Evolutionary conservation across 768 basidiomycete species (phyloP), one percentile per base, ranked within the genome.

Genomic region (Cystofilobasidium bisporidii): DNA sequence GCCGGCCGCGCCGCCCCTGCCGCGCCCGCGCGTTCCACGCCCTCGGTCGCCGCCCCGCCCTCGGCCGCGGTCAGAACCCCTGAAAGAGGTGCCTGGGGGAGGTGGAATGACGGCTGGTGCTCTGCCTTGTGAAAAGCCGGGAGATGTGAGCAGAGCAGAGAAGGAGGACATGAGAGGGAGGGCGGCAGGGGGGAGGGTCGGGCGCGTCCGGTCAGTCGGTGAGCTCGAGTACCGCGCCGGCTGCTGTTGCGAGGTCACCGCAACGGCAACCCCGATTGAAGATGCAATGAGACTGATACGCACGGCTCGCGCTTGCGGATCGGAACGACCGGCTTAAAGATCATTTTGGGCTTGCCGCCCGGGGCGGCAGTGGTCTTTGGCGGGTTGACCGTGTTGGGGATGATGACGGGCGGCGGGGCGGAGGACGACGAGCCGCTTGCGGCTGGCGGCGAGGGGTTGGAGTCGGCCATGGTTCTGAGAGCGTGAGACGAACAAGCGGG

Each of bases 271-370:
- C 15, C 17, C n/a, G n/a, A n/a, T n/a, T n/a, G n/a, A n/a, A 36
- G 36, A 12, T 36, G 36, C 36, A 36, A 12, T 36, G 36, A 12
- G 36, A 36, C 36, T 36, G 59, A 22, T n/a, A 47, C 45, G 43
- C 33, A 47, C 43, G n/a, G 36, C 47, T 69, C 68, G 22, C 57
- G 63, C 45, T 69, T 69, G 26, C 68, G 40, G 18, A 69, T 38
- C 1, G 68, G 68, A 0, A 69, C 63, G 18, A 48, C 47, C 17
- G 68, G 68, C 45, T 65, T 69, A 32, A 69, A 69, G 38, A 64
- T 45, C 57, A 69, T 43, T 47, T 69, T 69, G 3, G 63, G 63
- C 36, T 69, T 69, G 28, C 10, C 20, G 28, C 40, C 60, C 2
- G 59, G 36, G 4, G 59, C 8, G 3, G 61, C 30, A 22, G 53